Percentiles rank a stretch among this genome's conserved stretches.
Evolutionary conservation across 1,284 basidiomycete species (phyloP).

Genomic region (Ganoderma sp.): DNA sequence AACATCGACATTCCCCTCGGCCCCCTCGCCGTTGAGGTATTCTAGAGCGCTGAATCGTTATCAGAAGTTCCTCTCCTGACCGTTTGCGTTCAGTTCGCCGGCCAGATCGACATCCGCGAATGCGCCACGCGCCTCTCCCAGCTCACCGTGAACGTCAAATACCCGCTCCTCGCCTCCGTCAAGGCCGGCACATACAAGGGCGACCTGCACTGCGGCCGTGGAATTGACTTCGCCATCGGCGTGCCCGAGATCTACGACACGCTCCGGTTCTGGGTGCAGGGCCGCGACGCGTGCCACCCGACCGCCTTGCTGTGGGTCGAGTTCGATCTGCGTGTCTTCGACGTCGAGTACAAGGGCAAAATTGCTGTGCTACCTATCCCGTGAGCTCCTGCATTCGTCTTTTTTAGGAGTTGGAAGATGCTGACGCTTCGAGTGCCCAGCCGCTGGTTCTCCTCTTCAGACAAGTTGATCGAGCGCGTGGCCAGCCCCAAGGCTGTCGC

Average conservation of each 20-base stretch:
- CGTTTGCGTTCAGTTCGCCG: neutral
- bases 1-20: slow-evolving; percentile 3
- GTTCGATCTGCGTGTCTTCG: slow-evolving; percentile 4
- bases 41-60: too few species aligned
- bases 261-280: neutral
- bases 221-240: neutral
- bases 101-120: slow-evolving; percentile 2
- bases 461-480: neutral
- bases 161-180: neutral
- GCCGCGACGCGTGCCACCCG: neutral
- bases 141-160: too few species aligned
- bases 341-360: neutral
- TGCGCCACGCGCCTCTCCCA: neutral
- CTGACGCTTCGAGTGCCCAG: neutral
- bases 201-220: neutral
- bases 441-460: neutral
- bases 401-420: neutral
- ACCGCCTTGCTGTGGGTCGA: neutral
- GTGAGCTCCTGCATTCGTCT: neutral
- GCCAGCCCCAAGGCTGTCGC: neutral
- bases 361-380: slow-evolving; percentile 1
- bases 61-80: too few species aligned
- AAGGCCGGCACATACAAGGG: slow-evolving; percentile 1
- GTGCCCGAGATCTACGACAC: slow-evolving; percentile 3
- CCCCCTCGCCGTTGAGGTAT: neutral